phyloP scores from a whole-genome alignment of 495 filamentous ascomycete species.

The Thermochaetoides thermophila region DNA sequence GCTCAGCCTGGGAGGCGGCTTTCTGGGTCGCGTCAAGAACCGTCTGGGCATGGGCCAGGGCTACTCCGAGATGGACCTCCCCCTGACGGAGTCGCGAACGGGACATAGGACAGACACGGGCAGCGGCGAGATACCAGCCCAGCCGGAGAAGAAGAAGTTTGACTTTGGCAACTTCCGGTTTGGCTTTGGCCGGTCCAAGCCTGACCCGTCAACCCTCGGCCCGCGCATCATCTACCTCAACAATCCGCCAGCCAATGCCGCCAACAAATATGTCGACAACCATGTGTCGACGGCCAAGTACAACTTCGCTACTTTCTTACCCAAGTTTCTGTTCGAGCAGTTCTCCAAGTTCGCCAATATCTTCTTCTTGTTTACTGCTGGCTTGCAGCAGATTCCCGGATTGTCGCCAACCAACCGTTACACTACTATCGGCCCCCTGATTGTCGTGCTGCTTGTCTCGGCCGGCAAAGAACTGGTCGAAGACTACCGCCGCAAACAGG shows the following conservation, averaged over 20 bases:
- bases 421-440: slow-evolving; percentile 88
- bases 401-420: slow-evolving; percentile 89
- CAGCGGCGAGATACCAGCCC: slow-evolving; percentile 15
- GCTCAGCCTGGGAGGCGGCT: slow-evolving; percentile 67
- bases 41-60: slow-evolving; percentile 83
- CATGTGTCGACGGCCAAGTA: slow-evolving; percentile 97
- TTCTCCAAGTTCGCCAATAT: slow-evolving; percentile 99
- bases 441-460: slow-evolving; percentile 80
- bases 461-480: slow-evolving; percentile 91
- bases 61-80: slow-evolving; percentile 97
- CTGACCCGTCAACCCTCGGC: slow-evolving; percentile 78
- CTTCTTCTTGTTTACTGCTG: slow-evolving; percentile 98
- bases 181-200: slow-evolving; percentile 74
- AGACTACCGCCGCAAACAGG: slow-evolving; percentile 78
- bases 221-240: slow-evolving; percentile 93
- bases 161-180: slow-evolving; percentile 74
- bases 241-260: slow-evolving; percentile 84
- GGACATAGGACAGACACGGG: slow-evolving; percentile 16
- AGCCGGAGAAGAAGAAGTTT: slow-evolving; percentile 41
- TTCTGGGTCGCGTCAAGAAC: slow-evolving; percentile 74
- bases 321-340: slow-evolving; percentile 97
- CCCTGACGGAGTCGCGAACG: slow-evolving; percentile 57
- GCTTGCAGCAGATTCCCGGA: slow-evolving; percentile 86
- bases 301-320: slow-evolving; percentile 85
- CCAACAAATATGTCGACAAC: slow-evolving; percentile 85